Percentiles rank a stretch among this genome's conserved stretches.
Evolutionary conservation across 108 stramenopile species (phyloP).

Genomic region (Parietichytrium sp.): DNA sequence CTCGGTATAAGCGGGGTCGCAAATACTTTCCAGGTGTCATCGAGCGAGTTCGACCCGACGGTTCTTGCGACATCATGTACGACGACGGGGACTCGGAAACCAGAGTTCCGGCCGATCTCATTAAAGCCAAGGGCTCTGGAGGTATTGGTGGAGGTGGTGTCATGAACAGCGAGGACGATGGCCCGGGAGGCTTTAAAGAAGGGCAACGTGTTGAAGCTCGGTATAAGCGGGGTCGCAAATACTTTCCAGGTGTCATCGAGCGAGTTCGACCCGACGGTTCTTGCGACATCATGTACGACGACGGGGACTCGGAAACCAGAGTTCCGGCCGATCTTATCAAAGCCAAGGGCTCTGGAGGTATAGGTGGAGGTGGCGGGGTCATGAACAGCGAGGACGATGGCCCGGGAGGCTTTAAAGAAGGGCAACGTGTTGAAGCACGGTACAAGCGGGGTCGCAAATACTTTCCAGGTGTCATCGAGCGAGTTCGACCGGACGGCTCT

Average conservation of each 20-base stretch:
- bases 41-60: conserved; percentile 44
- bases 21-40: conserved; percentile 43
- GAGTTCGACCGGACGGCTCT: conserved; percentile 54
- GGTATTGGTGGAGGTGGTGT: conserved; percentile 43
- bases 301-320: conserved; percentile 40
- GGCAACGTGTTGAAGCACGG: conserved; percentile 50
- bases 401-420: neutral
- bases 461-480: conserved; percentile 48
- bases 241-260: conserved; percentile 34
- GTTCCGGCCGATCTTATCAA: conserved; percentile 32
- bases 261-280: conserved; percentile 30
- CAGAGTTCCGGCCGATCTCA: conserved; percentile 41
- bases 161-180: conserved; percentile 2
- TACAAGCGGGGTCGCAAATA: conserved; percentile 50
- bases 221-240: conserved; percentile 28
- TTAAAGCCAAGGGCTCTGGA: conserved; percentile 33
- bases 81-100: conserved; percentile 50
- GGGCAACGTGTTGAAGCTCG: conserved; percentile 40
- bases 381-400: conserved; percentile 32
- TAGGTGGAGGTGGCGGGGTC: conserved; percentile 34
- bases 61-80: conserved; percentile 50
- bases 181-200: neutral
- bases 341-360: conserved; percentile 42
- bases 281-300: conserved; percentile 45
- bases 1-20: neutral